A percentile compares a stretch with the other conserved stretches of the same genome.
phyloP scores from a whole-genome alignment of 2,329 filamentous ascomycete genomes.

The Penicillium concentricum region DNA sequence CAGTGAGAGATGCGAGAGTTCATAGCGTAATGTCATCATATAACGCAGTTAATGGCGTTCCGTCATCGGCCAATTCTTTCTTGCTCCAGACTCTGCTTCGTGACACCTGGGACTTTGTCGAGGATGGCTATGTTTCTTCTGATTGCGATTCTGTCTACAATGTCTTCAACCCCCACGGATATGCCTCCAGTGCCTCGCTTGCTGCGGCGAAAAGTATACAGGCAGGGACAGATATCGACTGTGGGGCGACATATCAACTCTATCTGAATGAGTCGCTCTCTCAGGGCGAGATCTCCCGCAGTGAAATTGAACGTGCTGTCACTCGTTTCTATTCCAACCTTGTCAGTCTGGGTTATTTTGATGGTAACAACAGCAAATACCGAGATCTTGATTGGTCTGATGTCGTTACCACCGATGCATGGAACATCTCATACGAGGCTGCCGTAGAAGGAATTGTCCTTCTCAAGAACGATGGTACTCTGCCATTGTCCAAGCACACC shows the following conservation, averaged over 20 bases:
- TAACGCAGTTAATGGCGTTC: constrained; percentile 65
- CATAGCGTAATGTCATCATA: constrained; percentile 63
- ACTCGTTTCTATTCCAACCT: constrained; percentile 52
- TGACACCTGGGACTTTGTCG: constrained; percentile 64
- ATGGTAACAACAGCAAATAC: constrained; percentile 47
- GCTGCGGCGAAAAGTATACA: constrained; percentile 51
- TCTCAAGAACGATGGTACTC: constrained; percentile 53
- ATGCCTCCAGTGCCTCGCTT: constrained; percentile 42
- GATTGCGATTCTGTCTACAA: constrained; percentile 66
- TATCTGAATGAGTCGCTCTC: constrained; percentile 46
- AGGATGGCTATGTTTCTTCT: constrained; percentile 60
- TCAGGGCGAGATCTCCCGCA: constrained; percentile 46
- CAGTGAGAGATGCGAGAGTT: constrained; percentile 57
- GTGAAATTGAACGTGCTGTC: constrained; percentile 49
- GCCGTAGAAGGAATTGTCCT: constrained; percentile 49
- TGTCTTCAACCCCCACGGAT: constrained; percentile 57
- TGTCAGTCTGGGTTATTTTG: constrained; percentile 54
- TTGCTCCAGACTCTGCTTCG: constrained; percentile 63
- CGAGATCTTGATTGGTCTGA: constrained; percentile 55
- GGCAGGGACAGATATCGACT: constrained; percentile 56
- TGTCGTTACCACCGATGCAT: constrained; percentile 55
- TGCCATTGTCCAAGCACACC: constrained; percentile 45
- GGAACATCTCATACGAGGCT: constrained; percentile 57
- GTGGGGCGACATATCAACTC: constrained; percentile 51
- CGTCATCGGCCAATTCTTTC: constrained; percentile 63